Percentiles rank a stretch among this genome's conserved stretches.
Conservation (phyloP, 2,329 filamentous ascomycete species). For the Paramyrothecium roridum region DNA sequence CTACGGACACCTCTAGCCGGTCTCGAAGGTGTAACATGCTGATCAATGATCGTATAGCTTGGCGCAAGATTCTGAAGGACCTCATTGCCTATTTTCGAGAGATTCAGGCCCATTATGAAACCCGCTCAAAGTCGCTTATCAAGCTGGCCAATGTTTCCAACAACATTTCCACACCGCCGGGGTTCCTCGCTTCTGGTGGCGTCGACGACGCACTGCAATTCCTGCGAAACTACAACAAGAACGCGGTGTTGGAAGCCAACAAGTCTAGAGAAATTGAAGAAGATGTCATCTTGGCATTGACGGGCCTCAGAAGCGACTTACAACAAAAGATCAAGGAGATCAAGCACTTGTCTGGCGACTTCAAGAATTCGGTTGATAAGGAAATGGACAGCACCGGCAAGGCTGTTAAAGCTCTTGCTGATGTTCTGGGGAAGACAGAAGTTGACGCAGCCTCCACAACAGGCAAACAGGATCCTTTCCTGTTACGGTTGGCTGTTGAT, state of each 20-base stretch:
- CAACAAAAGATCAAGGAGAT: conserved; percentile 99
- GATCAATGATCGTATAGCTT: conserved; percentile 53
- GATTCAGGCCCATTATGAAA: conserved; percentile 84
- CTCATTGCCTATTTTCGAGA: conserved; percentile 92
- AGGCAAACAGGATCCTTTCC: conserved; percentile 89
- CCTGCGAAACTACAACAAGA: conserved; percentile 78
- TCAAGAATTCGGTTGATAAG: conserved; percentile 94
- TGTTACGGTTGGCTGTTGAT: conserved; percentile 82
- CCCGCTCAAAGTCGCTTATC: conserved; percentile 74
- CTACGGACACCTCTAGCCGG: too few species aligned
- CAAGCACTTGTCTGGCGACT: conserved; percentile 87
- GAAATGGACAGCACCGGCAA: conserved; percentile 84
- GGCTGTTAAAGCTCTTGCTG: conserved; percentile 76
- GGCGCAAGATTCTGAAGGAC: conserved; percentile 94
- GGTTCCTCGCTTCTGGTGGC: conserved; percentile 78
- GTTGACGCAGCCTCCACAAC: conserved; percentile 68
- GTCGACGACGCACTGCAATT: conserved; percentile 83
- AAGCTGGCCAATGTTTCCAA: conserved; percentile 84
- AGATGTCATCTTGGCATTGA: conserved; percentile 85
- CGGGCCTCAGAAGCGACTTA: conserved; percentile 80
- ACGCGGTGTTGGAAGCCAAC: conserved; percentile 73
- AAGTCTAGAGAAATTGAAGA: conserved; percentile 89
- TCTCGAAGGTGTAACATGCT: background rate
- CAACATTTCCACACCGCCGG: conserved; percentile 70
- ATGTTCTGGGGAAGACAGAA: conserved; percentile 76